Conservation (phyloP, 106 monocot species). For the Dendrobium catenatum region DNA sequence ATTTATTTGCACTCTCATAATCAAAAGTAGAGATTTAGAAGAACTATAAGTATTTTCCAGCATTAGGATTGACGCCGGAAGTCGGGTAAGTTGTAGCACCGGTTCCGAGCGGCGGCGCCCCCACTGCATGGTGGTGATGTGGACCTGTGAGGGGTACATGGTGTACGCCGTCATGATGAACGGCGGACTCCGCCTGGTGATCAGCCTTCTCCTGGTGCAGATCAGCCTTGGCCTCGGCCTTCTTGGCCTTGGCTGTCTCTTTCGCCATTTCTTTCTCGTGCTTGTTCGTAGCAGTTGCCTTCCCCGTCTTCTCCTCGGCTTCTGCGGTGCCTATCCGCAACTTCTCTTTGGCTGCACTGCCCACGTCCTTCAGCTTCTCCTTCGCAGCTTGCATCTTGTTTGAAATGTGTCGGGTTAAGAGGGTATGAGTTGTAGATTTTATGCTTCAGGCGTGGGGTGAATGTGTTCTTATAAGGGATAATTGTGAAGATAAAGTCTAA, state of each 20-base stretch:
- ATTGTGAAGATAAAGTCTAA: neutral
- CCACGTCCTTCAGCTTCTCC: conserved; percentile 47
- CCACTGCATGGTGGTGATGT: neutral
- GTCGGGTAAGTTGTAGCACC: neutral
- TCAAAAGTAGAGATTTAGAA: too few relatives aligned
- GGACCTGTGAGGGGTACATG: neutral
- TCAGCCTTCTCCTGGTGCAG: conserved; percentile 8
- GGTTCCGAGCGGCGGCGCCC: neutral
- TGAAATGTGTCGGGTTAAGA: neutral
- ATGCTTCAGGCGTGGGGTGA: too few relatives aligned
- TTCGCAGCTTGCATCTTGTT: conserved; percentile 33
- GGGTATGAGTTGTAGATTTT: neutral
- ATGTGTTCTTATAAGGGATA: neutral
- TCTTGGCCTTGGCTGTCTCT: conserved; percentile 34
- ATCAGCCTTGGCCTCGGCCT: conserved; percentile 18
- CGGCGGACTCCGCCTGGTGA: neutral
- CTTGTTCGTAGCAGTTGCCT: conserved; percentile 23
- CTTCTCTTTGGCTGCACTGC: conserved; percentile 43
- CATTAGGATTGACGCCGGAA: neutral
- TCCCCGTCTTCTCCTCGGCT: conserved; percentile 34
- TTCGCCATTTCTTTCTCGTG: conserved; percentile 32
- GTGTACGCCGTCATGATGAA: neutral
- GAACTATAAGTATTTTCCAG: neutral
- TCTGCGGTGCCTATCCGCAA: conserved; percentile 25
- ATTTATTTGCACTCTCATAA: too few relatives aligned